Conservation (phyloP, 345 rosid species). For the Cardamine chenopodiifolia region DNA sequence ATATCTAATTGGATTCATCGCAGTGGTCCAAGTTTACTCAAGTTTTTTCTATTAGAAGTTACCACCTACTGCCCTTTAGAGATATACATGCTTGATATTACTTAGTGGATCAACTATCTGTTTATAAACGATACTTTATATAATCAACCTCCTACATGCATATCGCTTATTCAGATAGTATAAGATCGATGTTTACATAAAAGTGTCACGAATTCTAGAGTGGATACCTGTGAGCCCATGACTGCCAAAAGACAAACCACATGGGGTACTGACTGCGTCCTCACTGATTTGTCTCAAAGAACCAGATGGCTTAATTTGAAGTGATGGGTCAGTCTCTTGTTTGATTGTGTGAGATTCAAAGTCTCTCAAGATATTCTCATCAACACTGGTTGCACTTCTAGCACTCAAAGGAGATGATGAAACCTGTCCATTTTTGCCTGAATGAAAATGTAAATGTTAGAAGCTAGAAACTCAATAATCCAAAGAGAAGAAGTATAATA, state of each 20-base stretch:
- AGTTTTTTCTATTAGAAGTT: constrained; percentile 1
- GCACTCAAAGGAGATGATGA: constrained; percentile 50
- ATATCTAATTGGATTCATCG: constrained; percentile 9
- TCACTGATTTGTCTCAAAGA: constrained; percentile 52
- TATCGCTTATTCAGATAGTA: constrained; percentile 14
- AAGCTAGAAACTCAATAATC: constrained; percentile 35
- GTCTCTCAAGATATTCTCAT: constrained; percentile 55
- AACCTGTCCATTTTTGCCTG: constrained; percentile 59
- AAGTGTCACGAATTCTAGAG: constrained; percentile 14
- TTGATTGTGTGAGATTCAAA: constrained; percentile 52
- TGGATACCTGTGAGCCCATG: constrained; percentile 78
- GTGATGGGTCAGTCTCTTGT: constrained; percentile 52
- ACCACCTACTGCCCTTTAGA: constrained; percentile 10
- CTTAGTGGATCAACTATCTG: constrained; percentile 6
- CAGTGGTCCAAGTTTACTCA: constrained; percentile 2
- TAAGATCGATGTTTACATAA: constrained; percentile 1
- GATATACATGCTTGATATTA: background rate
- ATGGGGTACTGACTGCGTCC: constrained; percentile 44
- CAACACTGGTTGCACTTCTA: constrained; percentile 50
- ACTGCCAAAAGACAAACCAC: constrained; percentile 74
- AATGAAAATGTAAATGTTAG: constrained; percentile 35
- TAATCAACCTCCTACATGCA: constrained; percentile 4
- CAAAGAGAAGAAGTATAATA: constrained; percentile 7
- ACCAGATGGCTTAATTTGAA: constrained; percentile 48
- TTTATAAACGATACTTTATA: background rate